Base-by-base conservation (phyloP, 2,329 filamentous ascomycete genomes). In the Penicillium sp. region DNA sequence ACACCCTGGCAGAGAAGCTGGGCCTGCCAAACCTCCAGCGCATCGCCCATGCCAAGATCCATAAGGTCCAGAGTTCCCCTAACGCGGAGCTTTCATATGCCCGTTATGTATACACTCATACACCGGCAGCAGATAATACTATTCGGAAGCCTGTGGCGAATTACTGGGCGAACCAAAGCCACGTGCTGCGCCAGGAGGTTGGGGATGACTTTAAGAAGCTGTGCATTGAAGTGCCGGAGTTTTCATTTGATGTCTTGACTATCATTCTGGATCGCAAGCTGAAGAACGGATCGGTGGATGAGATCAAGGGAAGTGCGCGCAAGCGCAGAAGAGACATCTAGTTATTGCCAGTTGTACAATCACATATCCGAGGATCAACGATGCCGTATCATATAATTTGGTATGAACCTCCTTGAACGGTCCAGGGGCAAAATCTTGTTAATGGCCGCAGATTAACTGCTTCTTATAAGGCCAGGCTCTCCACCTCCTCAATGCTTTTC, bases 61-160 rank as follows among this genome's bases (percentile, higher is more conserved):
- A 96, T 79, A 90, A 90, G 71, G 89, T 96, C 66, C 88, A 91
- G 68, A 90, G 88, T 42, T 95, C 89, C 0, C 90, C 91, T 35
- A 88, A 87, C 75, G 92, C 91, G 72, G 92, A 97, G 79, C 92
- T 97, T 68, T 85, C 87, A 27, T 97, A 96, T 73, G 92, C 92
- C 9, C 86, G 91, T 71, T 97, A 91, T 76, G 89, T 96, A 32
- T 96, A 96, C 78, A 85, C 84, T 57, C 85, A 90, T 75, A 94
- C 89, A 12, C 73, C 76, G 52, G 74, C 80, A 46, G 84, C 88
- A 57, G 90, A 96, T 73, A 77, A 75, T 13, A 84, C 83, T 3
- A 90, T 96, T 65, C 86, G 91, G 63, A 88, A 85, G 60, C 91
- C 91, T 1, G 86, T 96, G 48, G 91, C 90, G n/a, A 88, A 87